These are phyloP conservation scores for Quercus robur DNA, from an alignment of 306 rosid genomes.

Conservation along the genomic window DNA sequence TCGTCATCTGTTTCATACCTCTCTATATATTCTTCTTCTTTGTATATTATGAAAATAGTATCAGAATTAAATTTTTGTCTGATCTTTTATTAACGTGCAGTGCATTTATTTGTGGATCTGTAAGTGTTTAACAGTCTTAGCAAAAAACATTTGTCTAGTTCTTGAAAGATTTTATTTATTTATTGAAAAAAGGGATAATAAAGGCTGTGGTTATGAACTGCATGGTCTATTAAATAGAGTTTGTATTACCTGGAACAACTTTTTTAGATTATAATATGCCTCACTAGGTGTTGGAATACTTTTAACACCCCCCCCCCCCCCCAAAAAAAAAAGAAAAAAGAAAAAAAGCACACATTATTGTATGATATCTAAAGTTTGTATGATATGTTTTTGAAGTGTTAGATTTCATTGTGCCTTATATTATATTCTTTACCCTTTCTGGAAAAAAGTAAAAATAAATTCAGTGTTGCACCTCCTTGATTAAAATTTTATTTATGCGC, in stretches of 20 bases:
- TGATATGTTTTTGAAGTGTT: slow-evolving; percentile 7
- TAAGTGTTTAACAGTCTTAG: background rate
- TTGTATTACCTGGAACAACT: background rate
- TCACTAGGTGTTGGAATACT: background rate
- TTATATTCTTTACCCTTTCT: slow-evolving; percentile 14
- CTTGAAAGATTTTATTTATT: background rate
- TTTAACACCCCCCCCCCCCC: background rate
- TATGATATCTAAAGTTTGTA: slow-evolving; percentile 17
- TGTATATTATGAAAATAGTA: slow-evolving; percentile 38
- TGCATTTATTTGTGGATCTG: background rate
- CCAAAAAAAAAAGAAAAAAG: background rate
- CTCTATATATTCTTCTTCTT: background rate
- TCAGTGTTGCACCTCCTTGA: slow-evolving; percentile 17
- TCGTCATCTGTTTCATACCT: slow-evolving; percentile 20
- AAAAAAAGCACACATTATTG: background rate
- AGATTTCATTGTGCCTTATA: slow-evolving; percentile 13
- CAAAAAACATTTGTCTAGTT: slow-evolving; percentile 8
- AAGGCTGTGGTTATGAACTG: background rate
- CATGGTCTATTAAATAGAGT: slow-evolving; percentile 9
- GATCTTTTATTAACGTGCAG: slow-evolving; percentile 5
- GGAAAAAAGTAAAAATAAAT: background rate
- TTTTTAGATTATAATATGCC: background rate
- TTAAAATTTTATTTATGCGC: slow-evolving; percentile 18
- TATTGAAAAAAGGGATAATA: slow-evolving; percentile 11
- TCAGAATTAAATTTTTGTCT: slow-evolving; percentile 25